phyloP scores from a whole-genome alignment of 2,329 filamentous ascomycete genomes.

The Verticillium albo-atrum region DNA sequence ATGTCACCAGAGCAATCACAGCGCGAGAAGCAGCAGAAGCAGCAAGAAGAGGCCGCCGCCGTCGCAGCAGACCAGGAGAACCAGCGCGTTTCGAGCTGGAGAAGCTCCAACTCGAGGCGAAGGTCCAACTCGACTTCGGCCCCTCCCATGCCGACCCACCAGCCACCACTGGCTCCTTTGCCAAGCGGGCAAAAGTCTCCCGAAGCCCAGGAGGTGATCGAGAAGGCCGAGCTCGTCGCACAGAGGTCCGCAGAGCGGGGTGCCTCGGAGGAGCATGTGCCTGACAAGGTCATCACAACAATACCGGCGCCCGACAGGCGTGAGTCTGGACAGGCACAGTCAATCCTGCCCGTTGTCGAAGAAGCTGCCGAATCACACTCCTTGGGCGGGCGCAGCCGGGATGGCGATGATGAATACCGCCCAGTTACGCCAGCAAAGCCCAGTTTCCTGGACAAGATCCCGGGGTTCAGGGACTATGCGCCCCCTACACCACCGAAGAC shows the following conservation, averaged over 20 bases:
- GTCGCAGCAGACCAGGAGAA: constrained; percentile 25
- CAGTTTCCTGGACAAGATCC: constrained; percentile 19
- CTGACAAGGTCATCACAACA: constrained; percentile 54
- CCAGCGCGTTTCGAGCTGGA: constrained; percentile 31
- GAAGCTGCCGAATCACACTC: constrained; percentile 78
- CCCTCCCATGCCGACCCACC: constrained; percentile 42
- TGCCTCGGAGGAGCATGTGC: constrained; percentile 44
- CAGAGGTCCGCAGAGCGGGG: constrained; percentile 27
- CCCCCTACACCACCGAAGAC: constrained; percentile 46
- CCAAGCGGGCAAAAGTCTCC: constrained; percentile 24
- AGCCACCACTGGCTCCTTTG: constrained; percentile 36
- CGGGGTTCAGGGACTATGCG: constrained; percentile 10
- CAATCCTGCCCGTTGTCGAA: constrained; percentile 75
- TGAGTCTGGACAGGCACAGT: constrained; percentile 53
- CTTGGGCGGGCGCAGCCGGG: constrained; percentile 54
- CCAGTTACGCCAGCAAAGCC: constrained; percentile 40
- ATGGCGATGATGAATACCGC: constrained; percentile 34
- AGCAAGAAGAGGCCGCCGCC: constrained; percentile 52
- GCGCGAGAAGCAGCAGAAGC: constrained; percentile 56
- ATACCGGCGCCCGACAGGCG: constrained; percentile 35
- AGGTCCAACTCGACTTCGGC: constrained; percentile 18
- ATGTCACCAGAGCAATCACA: constrained; percentile 83
- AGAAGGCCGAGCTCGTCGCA: constrained; percentile 33
- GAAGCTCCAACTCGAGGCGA: constrained; percentile 25
- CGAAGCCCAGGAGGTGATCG: constrained; percentile 34